Evolutionary conservation across 768 basidiomycete species (phyloP).

Genomic region (Naganishia onofrii): DNA sequence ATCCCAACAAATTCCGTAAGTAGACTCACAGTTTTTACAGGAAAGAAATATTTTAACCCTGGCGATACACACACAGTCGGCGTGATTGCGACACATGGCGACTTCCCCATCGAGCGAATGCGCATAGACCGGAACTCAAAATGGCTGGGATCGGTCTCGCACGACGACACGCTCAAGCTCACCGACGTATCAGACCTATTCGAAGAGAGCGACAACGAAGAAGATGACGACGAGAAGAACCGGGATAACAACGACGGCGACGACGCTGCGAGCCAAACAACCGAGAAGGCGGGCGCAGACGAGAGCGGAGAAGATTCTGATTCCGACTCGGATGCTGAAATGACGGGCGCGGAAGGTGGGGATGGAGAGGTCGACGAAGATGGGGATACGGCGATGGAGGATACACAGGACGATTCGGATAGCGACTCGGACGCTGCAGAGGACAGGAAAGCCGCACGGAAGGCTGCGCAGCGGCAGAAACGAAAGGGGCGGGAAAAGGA

Average conservation of each 20-base stretch:
- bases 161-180: constrained; percentile 79
- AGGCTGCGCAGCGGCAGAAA: constrained; percentile 34
- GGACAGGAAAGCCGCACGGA: constrained; percentile 38
- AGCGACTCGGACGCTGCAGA: constrained; percentile 28
- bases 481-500: constrained; percentile 34
- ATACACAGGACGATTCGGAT: constrained; percentile 39
- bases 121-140: constrained; percentile 63
- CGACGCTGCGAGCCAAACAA: constrained; percentile 40
- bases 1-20: constrained; percentile 73
- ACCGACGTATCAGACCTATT: constrained; percentile 80
- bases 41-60: neutral
- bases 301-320: neutral
- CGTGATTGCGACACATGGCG: constrained; percentile 84
- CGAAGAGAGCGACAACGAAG: constrained; percentile 58
- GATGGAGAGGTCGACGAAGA: constrained; percentile 32
- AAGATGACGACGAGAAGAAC: constrained; percentile 46
- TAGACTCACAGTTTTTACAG: neutral
- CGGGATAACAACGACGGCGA: constrained; percentile 48
- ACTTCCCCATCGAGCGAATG: constrained; percentile 86
- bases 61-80: constrained; percentile 58
- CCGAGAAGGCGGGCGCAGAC: neutral
- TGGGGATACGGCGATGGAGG: constrained; percentile 33
- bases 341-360: constrained; percentile 41
- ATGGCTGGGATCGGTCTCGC: constrained; percentile 91
- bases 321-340: constrained; percentile 38